These are phyloP conservation scores for Polytolypa hystricis DNA, from an alignment of 2,329 filamentous ascomycete species.

Conservation along the genomic window DNA sequence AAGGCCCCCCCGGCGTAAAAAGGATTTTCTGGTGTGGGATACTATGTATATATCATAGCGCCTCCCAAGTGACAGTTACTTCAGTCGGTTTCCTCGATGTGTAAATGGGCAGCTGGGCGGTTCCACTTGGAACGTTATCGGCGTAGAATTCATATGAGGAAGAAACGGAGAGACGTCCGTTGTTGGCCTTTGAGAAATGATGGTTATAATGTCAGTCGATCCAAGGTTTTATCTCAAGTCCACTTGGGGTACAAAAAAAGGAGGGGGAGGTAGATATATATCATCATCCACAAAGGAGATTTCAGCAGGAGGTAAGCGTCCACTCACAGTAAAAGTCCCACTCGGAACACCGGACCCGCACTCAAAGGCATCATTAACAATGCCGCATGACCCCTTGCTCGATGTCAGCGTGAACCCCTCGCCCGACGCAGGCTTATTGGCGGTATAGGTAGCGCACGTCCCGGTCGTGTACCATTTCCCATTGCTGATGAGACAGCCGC, in stretches of 20 bases:
- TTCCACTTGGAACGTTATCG: conserved; percentile 20
- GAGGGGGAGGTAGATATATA: no score
- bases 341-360: conserved; percentile 32
- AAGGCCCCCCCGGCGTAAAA: no score
- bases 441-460: conserved; percentile 53
- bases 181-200: no score
- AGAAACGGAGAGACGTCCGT: conserved; percentile 7
- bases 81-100: conserved; percentile 17
- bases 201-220: no score
- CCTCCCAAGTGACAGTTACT: conserved; percentile 24
- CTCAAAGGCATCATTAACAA: conserved; percentile 38
- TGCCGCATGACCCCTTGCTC: conserved; percentile 45
- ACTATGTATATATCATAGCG: no score
- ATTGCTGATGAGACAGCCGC: conserved; percentile 50
- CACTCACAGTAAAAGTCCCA: conserved; percentile 25
- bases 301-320: conserved; percentile 3
- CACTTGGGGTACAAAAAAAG: no score
- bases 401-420: conserved; percentile 43
- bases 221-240: no score
- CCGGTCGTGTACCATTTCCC: conserved; percentile 54
- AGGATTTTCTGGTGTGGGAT: no score
- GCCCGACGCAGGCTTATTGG: conserved; percentile 30
- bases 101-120: conserved; percentile 20
- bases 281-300: no score
- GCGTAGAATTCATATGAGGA: conserved; percentile 23